A percentile compares a stretch with the other conserved stretches of the same genome.
Evolutionary conservation across 2,329 filamentous ascomycete genomes (phyloP).

Genomic region (Colletotrichum echinochloae): DNA sequence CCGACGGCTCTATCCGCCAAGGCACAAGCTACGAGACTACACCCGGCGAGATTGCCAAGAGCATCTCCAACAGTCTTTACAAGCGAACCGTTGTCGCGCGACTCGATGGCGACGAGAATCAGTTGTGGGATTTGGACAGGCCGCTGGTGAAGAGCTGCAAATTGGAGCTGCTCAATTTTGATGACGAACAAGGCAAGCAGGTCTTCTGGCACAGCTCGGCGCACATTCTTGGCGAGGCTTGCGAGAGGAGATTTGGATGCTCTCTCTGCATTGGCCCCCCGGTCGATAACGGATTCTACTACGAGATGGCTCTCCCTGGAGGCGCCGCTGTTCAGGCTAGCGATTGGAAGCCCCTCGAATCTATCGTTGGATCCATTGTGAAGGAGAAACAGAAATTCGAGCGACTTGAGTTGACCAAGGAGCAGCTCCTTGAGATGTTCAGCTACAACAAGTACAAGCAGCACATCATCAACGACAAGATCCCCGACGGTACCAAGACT

Average conservation of each 20-base stretch:
- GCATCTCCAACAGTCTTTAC: slow-evolving; percentile 85
- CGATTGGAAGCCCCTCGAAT: slow-evolving; percentile 89
- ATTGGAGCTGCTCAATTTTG: slow-evolving; percentile 87
- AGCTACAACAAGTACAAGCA: slow-evolving; percentile 98
- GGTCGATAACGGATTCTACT: slow-evolving; percentile 94
- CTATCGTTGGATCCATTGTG: slow-evolving; percentile 83
- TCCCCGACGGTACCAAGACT: slow-evolving; percentile 87
- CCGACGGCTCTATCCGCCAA: slow-evolving; percentile 75
- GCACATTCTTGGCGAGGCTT: slow-evolving; percentile 94
- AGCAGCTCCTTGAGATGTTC: slow-evolving; percentile 88
- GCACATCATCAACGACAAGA: slow-evolving; percentile 95
- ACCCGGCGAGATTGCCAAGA: slow-evolving; percentile 80
- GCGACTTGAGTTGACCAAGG: slow-evolving; percentile 88
- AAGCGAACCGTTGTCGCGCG: slow-evolving; percentile 89
- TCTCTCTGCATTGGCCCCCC: slow-evolving; percentile 94
- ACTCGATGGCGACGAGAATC: slow-evolving; percentile 76
- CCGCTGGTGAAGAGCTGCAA: slow-evolving; percentile 90
- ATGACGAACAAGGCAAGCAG: slow-evolving; percentile 81
- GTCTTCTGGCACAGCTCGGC: slow-evolving; percentile 97
- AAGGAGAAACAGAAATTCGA: slow-evolving; percentile 98
- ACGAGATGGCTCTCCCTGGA: slow-evolving; percentile 76
- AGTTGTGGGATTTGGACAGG: slow-evolving; percentile 92
- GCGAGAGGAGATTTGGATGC: slow-evolving; percentile 90
- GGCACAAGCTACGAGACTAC: slow-evolving; percentile 94
- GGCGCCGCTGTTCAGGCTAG: slow-evolving; percentile 76